A percentile compares a stretch with the other conserved stretches of the same genome.
These are phyloP conservation scores for Stachybotrys echinatus DNA, from an alignment of 2,329 filamentous ascomycete genomes.

Conservation along the genomic window DNA sequence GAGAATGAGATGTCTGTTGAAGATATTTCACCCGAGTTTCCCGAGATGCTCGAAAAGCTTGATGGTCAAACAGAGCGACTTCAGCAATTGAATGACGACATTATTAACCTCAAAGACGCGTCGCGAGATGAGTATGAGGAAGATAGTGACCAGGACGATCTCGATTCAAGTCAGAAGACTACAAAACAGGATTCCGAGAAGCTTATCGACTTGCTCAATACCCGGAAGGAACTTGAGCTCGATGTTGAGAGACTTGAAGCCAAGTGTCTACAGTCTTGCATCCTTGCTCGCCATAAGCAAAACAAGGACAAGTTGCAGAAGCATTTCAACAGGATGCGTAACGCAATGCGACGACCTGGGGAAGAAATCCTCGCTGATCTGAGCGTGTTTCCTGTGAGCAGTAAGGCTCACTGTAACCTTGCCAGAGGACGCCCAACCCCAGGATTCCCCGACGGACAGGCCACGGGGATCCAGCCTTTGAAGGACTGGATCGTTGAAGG, in stretches of 20 bases:
- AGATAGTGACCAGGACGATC: background rate
- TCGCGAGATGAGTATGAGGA: background rate
- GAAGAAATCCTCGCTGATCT: background rate
- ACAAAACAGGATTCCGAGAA: background rate
- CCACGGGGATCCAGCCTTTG: conserved; percentile 8
- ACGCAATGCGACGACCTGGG: background rate
- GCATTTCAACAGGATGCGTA: conserved; percentile 2
- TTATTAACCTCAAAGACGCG: background rate
- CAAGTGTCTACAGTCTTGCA: conserved; percentile 4
- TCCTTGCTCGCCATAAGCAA: conserved; percentile 5
- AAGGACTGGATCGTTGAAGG: conserved; percentile 7
- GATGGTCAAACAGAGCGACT: background rate
- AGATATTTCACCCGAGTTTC: conserved; percentile 1
- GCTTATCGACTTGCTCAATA: background rate
- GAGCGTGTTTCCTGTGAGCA: conserved; percentile 8
- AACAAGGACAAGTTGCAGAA: conserved; percentile 1
- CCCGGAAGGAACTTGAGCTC: background rate
- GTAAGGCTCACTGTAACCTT: conserved; percentile 5
- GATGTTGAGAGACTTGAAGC: background rate
- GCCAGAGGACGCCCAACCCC: background rate
- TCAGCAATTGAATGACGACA: background rate
- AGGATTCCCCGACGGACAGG: conserved; percentile 3
- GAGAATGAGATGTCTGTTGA: conserved; percentile 3
- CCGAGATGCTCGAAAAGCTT: background rate
- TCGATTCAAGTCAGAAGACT: background rate